Evolutionary conservation across 257 asterid genomes (phyloP), one percentile per base, ranked within the genome.

Genomic region (Buddleja alternifolia): DNA sequence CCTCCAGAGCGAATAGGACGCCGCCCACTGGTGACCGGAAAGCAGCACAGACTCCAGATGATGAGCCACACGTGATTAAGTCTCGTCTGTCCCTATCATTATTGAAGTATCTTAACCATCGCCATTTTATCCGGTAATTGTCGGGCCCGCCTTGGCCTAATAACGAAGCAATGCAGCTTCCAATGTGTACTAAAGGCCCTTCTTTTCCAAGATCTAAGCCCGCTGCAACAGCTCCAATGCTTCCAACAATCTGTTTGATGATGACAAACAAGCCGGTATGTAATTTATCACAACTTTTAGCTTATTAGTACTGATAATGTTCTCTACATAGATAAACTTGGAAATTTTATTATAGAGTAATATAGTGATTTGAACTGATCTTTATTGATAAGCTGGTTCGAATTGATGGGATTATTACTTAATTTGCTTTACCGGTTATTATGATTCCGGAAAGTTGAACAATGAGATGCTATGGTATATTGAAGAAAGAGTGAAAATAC

Each of bases 21-120:
- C 97, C 97, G 11, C 96, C 98, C 14, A 92, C 94, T 15, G 98
- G 96, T 42, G 98, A 72, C 20, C 94, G 78, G 85, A 92, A 92
- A 82, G 98, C 96, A 42, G 98, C 98, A 74, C 98, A 92, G 16
- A 92, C 98, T 25, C 95, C 96, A 0, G 94, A 77, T 56, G 96
- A 77, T 21, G 98, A 81, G 36, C 96, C 96, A 21, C 93, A 87
- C 8, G 98, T 92, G 73, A 89, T 92, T 37, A 92, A 83, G 72
- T 89, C 96, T 21, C 98, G 81, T 41, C 93, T 58, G 78, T 89
- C 98, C 78, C 98, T 82, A 71, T 92, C 98, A 61, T 89, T 89
- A 84, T 91, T 89, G 78, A 87, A 89, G 86, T 92, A 87, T 46
- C 96, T 77, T 44, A 92, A 86, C 97, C 97, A 92, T 46, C 75